These are phyloP conservation scores for Ogataea parapolymorpha DNA, from an alignment of 805 yeast species.

Conservation along the genomic window DNA sequence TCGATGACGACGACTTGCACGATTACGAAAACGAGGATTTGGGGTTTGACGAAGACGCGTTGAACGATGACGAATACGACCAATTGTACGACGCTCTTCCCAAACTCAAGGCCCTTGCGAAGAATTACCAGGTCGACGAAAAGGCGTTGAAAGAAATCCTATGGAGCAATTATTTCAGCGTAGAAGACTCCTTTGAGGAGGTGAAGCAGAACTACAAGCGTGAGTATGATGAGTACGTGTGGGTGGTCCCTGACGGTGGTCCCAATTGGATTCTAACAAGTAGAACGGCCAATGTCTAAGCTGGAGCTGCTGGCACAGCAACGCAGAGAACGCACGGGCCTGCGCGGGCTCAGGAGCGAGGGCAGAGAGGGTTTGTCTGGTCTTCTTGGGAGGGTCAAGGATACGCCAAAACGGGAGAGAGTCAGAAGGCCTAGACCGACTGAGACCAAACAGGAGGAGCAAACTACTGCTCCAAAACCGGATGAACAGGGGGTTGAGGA, in stretches of 20 bases:
- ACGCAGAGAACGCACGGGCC: conserved; percentile 27
- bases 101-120: conserved; percentile 35
- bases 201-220: conserved; percentile 34
- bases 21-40: conserved; percentile 23
- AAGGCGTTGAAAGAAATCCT: conserved; percentile 53
- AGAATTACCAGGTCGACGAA: conserved; percentile 44
- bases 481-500: not conserved
- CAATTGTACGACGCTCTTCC: conserved; percentile 45
- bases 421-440: too few relatives aligned
- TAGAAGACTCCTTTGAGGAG: conserved; percentile 49
- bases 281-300: conserved; percentile 33
- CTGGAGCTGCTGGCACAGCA: conserved; percentile 45
- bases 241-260: conserved; percentile 1
- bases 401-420: not conserved
- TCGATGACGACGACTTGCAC: conserved; percentile 22
- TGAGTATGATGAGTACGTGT: conserved; percentile 20
- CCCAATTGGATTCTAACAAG: conserved; percentile 6
- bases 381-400: not conserved
- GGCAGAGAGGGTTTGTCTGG: not conserved
- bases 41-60: conserved; percentile 38
- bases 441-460: not conserved
- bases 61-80: conserved; percentile 41
- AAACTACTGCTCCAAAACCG: not conserved
- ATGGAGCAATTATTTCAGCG: conserved; percentile 56
- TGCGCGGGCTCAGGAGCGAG: conserved; percentile 3